These are phyloP conservation scores for Pugionium cornutum DNA, from an alignment of 345 rosid genomes.

Conservation along the genomic window DNA sequence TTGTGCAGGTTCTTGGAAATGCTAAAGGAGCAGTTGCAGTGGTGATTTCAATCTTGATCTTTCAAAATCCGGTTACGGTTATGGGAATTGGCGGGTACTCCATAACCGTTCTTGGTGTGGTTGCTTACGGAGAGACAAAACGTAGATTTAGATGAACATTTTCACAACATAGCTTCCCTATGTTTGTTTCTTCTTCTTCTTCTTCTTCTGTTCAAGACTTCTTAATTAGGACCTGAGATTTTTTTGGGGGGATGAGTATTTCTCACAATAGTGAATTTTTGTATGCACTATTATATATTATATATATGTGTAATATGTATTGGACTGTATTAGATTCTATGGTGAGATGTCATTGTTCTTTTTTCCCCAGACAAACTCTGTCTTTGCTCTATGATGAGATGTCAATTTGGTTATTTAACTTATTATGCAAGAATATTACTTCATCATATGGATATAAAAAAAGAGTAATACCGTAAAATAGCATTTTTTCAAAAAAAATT, in stretches of 20 bases:
- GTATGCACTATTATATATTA: not conserved
- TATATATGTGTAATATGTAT: constrained; percentile 25
- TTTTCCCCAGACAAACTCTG: not conserved
- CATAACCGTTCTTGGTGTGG: constrained; percentile 77
- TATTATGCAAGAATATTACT: constrained; percentile 10
- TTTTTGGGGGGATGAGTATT: constrained; percentile 13
- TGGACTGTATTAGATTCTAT: constrained; percentile 21
- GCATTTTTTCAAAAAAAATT: no score
- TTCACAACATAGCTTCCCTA: constrained; percentile 19
- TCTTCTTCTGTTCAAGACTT: constrained; percentile 21
- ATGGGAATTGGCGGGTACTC: constrained; percentile 84
- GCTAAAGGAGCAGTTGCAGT: constrained; percentile 98
- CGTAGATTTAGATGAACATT: constrained; percentile 66
- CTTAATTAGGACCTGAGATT: constrained; percentile 8
- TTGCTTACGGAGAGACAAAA: constrained; percentile 89
- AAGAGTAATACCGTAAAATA: no score
- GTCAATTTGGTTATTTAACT: not conserved
- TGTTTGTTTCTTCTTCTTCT: constrained; percentile 2
- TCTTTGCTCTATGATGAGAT: constrained; percentile 10
- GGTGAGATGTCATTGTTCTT: constrained; percentile 22
- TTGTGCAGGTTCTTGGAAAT: constrained; percentile 78
- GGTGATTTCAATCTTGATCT: constrained; percentile 78
- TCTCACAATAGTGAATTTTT: constrained; percentile 31
- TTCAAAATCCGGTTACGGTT: constrained; percentile 81
- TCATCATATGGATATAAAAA: not conserved